Evolutionary conservation across 805 yeast genomes (phyloP), one percentile per base, ranked within the genome.

Genomic region (Saccharomycopsis selenospora): DNA sequence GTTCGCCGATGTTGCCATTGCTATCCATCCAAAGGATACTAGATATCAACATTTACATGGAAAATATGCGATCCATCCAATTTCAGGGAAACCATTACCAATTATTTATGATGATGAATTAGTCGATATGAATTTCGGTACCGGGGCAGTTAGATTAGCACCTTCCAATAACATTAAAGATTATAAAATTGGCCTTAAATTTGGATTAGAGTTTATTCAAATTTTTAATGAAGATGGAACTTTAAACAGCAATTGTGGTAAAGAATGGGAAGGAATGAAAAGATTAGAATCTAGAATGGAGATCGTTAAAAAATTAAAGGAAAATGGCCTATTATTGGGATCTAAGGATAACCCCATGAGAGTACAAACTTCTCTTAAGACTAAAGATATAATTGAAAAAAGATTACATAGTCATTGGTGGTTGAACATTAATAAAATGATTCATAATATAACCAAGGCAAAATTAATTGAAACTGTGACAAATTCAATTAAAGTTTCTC

Each of bases 81-180:
- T 91, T 68, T 69, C 85, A 61, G 86, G 84, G 61, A 82, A 87
- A 65, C 72, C 78, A 62, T 66, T 91, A 46, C 99, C 99, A 57
- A 86, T 91, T 61, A 72, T 91, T 53, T 78, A 87, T 43, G 99
- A 91, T 65, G 64, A 80, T 40, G 95, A 86, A 67, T 93, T 97
- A 33, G 99, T 93, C 54, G 98, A 91, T 67, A 91, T 93, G 97
- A 95, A 86, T 66, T 91, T 93, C 59, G 99, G 99, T 75, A 93
- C 99, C 53, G 99, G 99, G 80, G 98, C 98, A 43, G 98, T 91
- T 54, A 93, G 93, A 71, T 93, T 91, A 65, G 93, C 99, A 8
- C 99, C 99, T 52, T 96, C 96, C 36, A 98, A 91, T 68, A 98
- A 91, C 69, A 83, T 81, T 60, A 93, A 93, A 75, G 99, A 91